Evolutionary conservation across 2,329 filamentous ascomycete genomes (phyloP).

Genomic region (Fusarium verrucosum): DNA sequence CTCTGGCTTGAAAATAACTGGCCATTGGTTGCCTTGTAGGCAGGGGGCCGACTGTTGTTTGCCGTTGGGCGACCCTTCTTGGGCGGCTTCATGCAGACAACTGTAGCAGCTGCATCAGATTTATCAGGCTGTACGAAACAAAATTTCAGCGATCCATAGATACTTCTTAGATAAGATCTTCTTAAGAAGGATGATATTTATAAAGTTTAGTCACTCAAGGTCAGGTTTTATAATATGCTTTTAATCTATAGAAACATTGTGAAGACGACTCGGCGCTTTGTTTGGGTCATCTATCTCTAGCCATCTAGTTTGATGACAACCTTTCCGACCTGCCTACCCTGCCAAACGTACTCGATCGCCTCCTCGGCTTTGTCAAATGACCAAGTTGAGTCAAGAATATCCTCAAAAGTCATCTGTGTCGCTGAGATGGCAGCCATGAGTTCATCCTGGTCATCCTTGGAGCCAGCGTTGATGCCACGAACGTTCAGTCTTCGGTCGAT

Average conservation of each 20-base stretch:
- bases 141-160: no score
- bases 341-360: constrained; percentile 53
- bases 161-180: no score
- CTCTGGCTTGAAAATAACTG: not conserved
- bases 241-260: no score
- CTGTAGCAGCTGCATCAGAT: not conserved
- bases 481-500: constrained; percentile 51
- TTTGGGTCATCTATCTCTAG: not conserved
- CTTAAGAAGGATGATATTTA: no score
- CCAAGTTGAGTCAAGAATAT: constrained; percentile 52
- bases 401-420: constrained; percentile 49
- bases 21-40: not conserved
- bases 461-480: constrained; percentile 53
- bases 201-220: no score
- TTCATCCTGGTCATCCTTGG: constrained; percentile 53
- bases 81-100: constrained; percentile 13
- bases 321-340: constrained; percentile 56
- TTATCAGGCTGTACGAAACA: not conserved
- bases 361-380: constrained; percentile 53
- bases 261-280: no score
- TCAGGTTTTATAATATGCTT: no score
- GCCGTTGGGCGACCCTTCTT: not conserved
- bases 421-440: constrained; percentile 49
- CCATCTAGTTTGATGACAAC: constrained; percentile 44
- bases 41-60: constrained; percentile 13